Evolutionary conservation across 148 eudicot genomes (phyloP).

Genomic region (Rhododendron ovatum): DNA sequence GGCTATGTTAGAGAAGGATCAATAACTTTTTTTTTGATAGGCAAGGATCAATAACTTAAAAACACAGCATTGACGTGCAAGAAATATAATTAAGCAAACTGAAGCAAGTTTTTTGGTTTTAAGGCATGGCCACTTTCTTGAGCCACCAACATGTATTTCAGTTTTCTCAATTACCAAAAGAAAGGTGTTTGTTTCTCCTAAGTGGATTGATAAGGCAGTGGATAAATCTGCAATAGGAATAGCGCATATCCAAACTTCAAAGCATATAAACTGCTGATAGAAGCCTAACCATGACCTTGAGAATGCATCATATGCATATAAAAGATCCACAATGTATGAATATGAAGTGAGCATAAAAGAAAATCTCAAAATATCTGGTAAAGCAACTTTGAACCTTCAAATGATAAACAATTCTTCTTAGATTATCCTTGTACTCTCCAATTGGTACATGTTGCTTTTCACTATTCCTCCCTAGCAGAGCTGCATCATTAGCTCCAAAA

Average conservation of each 20-base stretch:
- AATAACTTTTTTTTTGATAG: background rate
- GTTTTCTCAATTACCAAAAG: background rate
- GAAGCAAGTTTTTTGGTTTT: background rate
- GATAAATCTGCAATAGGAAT: background rate
- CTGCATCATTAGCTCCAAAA: constrained; percentile 98
- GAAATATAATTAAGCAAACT: background rate
- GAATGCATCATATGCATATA: background rate
- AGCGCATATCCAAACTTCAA: background rate
- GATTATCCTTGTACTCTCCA: constrained; percentile 81
- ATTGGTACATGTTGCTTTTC: constrained; percentile 76
- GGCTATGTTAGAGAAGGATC: background rate
- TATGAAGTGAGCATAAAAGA: background rate
- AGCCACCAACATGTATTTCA: background rate
- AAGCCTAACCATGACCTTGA: background rate
- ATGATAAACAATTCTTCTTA: constrained; percentile 66
- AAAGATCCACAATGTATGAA: background rate
- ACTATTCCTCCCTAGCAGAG: constrained; percentile 64
- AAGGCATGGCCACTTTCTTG: background rate
- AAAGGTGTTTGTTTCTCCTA: background rate
- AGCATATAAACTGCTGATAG: background rate
- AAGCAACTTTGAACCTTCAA: constrained; percentile 52
- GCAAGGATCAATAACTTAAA: background rate
- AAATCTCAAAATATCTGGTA: background rate
- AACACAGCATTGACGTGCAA: background rate
- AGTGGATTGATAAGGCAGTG: background rate